Base-by-base conservation (phyloP, 306 rosid genomes). In the Potentilla sterilis region DNA sequence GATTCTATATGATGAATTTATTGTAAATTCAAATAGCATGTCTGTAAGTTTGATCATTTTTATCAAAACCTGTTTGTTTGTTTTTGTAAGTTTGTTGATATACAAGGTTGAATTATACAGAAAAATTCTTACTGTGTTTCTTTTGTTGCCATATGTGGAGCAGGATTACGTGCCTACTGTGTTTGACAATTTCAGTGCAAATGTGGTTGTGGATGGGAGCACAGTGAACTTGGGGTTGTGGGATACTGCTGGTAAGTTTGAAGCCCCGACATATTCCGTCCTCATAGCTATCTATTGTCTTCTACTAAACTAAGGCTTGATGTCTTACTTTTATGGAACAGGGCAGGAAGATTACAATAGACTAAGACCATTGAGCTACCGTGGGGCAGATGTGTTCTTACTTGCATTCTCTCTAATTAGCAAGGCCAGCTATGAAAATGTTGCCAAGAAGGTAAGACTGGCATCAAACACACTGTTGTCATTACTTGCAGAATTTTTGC, bases 341-440 rank as follows among this genome's bases (percentile, higher is more conserved):
- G 98, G 98, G 79, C 98, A 94, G 85, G 98, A 94, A 87, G 98
- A 94, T 81, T 94, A 94, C 85, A 92, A 94, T 82, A 88, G 97
- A 85, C 87, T 94, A 77, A 85, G 98, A 80, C 98, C 98, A 46
- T 87, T 94, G 81, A 94, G 98, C 89, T 94, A 94, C 78, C 92
- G 97, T 62, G 98, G 97, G 74, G 98, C 98, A 12, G 98, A 94
- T 86, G 98, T 94, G 47, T 92, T 94, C 86, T 87, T 94, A 74
- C 93, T 94, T 70, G 93, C 96, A 21, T 94, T 94, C 83, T 94
- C 98, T 73, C 97, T 94, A 82, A 89, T 94, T 73, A 94, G 98
- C 96, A 88, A 87, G 91, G 98, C 98, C 69, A 94, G 98, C 87
- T 94, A 91, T 80, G 98, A 94, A 85, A 94, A 94, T 77, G 80